These are phyloP conservation scores for Fusarium setosum DNA, from an alignment of 2,329 filamentous ascomycete species.

Conservation along the genomic window DNA sequence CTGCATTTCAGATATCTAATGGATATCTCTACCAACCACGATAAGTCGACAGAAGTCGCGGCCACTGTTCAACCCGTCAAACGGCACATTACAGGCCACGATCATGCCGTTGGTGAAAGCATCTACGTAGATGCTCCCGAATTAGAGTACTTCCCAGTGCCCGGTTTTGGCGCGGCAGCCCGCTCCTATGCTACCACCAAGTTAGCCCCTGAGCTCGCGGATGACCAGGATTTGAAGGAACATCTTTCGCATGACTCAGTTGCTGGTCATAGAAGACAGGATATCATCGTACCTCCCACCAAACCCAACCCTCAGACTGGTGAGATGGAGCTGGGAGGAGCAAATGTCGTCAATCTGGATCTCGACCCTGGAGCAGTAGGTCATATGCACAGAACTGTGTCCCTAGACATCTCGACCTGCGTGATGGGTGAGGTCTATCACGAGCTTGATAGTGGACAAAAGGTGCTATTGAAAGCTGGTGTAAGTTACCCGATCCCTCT, in stretches of 20 bases:
- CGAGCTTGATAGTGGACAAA: constrained; percentile 18
- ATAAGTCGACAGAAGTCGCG: background rate
- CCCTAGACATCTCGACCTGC: constrained; percentile 18
- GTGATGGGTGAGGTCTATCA: constrained; percentile 16
- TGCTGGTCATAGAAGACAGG: background rate
- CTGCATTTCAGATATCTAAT: background rate
- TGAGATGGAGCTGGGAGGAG: constrained; percentile 6
- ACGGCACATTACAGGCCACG: constrained; percentile 12
- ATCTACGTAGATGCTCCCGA: constrained; percentile 2
- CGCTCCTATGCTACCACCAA: constrained; percentile 13
- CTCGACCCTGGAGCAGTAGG: constrained; percentile 10
- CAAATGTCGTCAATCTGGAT: constrained; percentile 17
- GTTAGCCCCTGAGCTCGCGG: background rate
- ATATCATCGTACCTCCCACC: constrained; percentile 5
- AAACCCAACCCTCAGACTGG: background rate
- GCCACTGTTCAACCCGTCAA: background rate
- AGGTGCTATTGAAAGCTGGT: constrained; percentile 5
- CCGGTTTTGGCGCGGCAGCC: constrained; percentile 8
- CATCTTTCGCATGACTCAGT: constrained; percentile 3
- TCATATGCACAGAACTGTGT: constrained; percentile 14
- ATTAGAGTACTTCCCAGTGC: background rate
- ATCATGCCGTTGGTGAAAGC: background rate
- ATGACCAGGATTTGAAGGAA: constrained; percentile 4
- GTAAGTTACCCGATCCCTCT: background rate
- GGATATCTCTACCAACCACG: background rate